Evolutionary conservation across 768 basidiomycete species (phyloP).

Genomic region (Pulveroboletus sp.): DNA sequence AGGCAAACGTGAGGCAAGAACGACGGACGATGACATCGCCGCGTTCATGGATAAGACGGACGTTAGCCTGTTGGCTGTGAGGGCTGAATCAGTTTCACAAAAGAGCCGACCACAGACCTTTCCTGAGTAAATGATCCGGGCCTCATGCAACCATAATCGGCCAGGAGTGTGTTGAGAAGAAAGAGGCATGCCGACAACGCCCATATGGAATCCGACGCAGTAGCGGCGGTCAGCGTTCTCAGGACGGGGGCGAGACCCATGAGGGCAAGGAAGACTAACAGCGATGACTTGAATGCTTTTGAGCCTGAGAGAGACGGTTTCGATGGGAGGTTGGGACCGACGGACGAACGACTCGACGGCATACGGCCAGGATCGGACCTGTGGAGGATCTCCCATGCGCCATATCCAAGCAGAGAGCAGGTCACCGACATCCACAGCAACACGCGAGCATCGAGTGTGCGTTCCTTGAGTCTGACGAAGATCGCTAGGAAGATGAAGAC

Average conservation of each 20-base stretch:
- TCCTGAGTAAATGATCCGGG: constrained; percentile 46
- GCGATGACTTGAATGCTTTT: constrained; percentile 71
- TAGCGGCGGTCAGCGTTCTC: constrained; percentile 88
- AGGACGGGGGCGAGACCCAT: constrained; percentile 89
- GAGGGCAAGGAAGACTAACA: constrained; percentile 84
- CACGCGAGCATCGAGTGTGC: constrained; percentile 59
- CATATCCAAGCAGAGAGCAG: constrained; percentile 58
- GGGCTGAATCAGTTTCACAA: constrained; percentile 17
- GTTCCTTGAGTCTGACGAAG: constrained; percentile 67
- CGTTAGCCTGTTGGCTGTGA: constrained; percentile 52
- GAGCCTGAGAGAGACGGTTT: constrained; percentile 43
- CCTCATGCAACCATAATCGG: constrained; percentile 66
- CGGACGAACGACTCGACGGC: constrained; percentile 26
- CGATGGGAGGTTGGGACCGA: constrained; percentile 2
- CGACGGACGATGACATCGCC: constrained; percentile 87
- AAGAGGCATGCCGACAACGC: constrained; percentile 86
- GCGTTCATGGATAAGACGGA: constrained; percentile 88
- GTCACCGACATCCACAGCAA: constrained; percentile 61
- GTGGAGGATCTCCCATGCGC: constrained; percentile 56
- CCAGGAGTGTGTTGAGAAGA: constrained; percentile 72
- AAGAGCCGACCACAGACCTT: constrained; percentile 41
- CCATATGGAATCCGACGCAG: constrained; percentile 97
- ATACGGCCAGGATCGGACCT: constrained; percentile 29
- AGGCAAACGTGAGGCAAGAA: constrained; percentile 83
- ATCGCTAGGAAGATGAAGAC: constrained; percentile 79